Evolutionary conservation across 2,329 filamentous ascomycete genomes (phyloP), one percentile per base, ranked within the genome.

Genomic region (Chaetomium globosum): DNA sequence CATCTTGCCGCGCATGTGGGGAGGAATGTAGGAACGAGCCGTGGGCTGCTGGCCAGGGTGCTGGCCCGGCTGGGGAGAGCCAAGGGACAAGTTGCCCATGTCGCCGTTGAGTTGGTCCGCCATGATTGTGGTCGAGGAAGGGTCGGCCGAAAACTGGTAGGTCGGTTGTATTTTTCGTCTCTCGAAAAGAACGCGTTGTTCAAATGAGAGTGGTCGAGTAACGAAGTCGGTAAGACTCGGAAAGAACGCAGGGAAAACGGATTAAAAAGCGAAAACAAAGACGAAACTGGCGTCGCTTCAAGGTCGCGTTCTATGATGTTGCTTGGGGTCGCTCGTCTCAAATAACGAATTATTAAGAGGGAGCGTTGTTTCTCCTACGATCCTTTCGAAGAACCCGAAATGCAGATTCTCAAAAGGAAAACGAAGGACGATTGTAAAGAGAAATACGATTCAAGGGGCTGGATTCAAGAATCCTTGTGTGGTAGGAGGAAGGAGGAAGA

Each of bases 11-110:
- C 91, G 88, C 83, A 93, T 87, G 79, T 95, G 92, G 78, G 91
- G 91, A 71, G 91, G 91, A 71, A 95, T 93, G 83, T 95, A 95
- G 64, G 90, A 90, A 74, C 89, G 89, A 72, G 80, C 78, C 48
- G 75, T 73, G 30, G 70, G 72, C 68, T 70, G 74, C 70, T 65
- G 73, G 58, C 68, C 68, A 61, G 16, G 39, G 43, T 74, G 71
- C 62, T 76, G 74, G 56, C 72, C 70, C 63, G 74, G 77, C 36
- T 78, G 77, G 65, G 77, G 76, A 65, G 80, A 64, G 55, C 70
- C 87, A 70, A 94, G 82, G 79, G 81, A 89, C 74, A 94, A 83
- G 76, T 87, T 87, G 77, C 84, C 85, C 86, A 94, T 93, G 64
- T 67, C 66, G 63, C 67, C 61, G 83, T 92, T 92, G 74, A 95